Conservation (phyloP, 306 rosid genomes). For the Quercus glauca region DNA sequence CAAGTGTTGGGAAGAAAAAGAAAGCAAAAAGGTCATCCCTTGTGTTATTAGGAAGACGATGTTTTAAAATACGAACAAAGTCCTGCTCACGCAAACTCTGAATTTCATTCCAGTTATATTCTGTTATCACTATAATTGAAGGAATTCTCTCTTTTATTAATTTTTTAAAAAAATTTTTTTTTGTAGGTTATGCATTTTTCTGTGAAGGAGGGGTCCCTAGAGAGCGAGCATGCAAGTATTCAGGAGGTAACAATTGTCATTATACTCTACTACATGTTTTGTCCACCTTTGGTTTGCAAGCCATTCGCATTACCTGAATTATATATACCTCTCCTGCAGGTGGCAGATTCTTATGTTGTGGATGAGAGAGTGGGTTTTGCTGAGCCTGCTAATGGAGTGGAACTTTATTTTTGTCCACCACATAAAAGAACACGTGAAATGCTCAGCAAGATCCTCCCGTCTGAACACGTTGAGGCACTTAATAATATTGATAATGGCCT, state of each 20-base stretch:
- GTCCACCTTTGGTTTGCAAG: neutral
- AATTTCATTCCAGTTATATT: neutral
- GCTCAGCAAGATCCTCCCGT: slow-evolving; percentile 71
- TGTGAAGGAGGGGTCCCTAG: slow-evolving; percentile 45
- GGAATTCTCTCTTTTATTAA: neutral
- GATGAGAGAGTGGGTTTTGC: slow-evolving; percentile 96
- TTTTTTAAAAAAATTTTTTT: neutral
- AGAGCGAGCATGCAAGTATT: slow-evolving; percentile 46
- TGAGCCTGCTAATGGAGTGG: slow-evolving; percentile 78
- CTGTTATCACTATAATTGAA: neutral
- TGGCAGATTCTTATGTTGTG: slow-evolving; percentile 61
- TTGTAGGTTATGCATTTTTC: slow-evolving; percentile 78
- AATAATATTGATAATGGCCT: slow-evolving; percentile 85
- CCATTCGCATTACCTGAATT: neutral
- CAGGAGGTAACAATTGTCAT: slow-evolving; percentile 53
- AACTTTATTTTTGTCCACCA: slow-evolving; percentile 94
- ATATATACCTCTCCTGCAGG: slow-evolving; percentile 36
- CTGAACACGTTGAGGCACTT: slow-evolving; percentile 74
- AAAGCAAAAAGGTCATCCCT: neutral
- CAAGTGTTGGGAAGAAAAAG: neutral
- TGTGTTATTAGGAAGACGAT: neutral
- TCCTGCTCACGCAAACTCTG: neutral
- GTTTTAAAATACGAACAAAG: neutral
- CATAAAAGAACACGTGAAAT: slow-evolving; percentile 71
- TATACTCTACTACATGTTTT: neutral